phyloP scores from a whole-genome alignment of 176 grass and related monocot species.

The Alopecurus myosuroides region DNA sequence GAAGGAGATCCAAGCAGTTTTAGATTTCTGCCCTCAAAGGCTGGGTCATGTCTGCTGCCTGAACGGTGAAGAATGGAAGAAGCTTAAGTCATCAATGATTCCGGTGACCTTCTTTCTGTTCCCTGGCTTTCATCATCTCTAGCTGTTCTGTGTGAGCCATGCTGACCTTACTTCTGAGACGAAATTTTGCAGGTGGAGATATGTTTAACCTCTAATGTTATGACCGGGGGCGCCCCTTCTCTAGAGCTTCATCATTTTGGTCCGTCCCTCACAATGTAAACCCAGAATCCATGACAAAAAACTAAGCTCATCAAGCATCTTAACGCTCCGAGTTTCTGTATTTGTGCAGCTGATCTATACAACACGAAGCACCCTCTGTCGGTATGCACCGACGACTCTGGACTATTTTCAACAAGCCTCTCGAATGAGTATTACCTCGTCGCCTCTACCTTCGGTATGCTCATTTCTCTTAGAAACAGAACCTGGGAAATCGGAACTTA shows the following conservation, averaged over 20 bases:
- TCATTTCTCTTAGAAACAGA: not conserved
- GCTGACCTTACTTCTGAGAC: constrained; percentile 5
- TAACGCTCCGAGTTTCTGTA: constrained; percentile 3
- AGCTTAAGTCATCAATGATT: constrained; percentile 58
- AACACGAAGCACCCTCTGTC: constrained; percentile 67
- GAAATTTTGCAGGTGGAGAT: constrained; percentile 70
- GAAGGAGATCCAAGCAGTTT: constrained; percentile 75
- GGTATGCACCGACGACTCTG: constrained; percentile 82
- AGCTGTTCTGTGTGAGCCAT: not conserved
- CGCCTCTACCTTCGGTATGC: constrained; percentile 60
- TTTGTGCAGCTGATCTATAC: constrained; percentile 71
- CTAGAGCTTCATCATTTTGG: constrained; percentile 84
- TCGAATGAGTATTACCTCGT: constrained; percentile 76
- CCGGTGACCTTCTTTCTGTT: constrained; percentile 40
- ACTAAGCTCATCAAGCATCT: not conserved
- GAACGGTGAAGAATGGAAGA: constrained; percentile 64
- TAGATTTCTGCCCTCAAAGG: constrained; percentile 75
- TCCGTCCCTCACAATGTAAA: constrained; percentile 17
- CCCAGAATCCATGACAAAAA: not conserved
- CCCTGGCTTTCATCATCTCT: not conserved
- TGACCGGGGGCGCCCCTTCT: constrained; percentile 61
- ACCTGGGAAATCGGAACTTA: not conserved
- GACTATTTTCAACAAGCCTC: constrained; percentile 77
- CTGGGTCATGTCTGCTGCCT: constrained; percentile 92
- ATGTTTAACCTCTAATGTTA: constrained; percentile 98